These are phyloP conservation scores for Mycena polygramma DNA, from an alignment of 768 basidiomycete genomes.

Conservation along the genomic window DNA sequence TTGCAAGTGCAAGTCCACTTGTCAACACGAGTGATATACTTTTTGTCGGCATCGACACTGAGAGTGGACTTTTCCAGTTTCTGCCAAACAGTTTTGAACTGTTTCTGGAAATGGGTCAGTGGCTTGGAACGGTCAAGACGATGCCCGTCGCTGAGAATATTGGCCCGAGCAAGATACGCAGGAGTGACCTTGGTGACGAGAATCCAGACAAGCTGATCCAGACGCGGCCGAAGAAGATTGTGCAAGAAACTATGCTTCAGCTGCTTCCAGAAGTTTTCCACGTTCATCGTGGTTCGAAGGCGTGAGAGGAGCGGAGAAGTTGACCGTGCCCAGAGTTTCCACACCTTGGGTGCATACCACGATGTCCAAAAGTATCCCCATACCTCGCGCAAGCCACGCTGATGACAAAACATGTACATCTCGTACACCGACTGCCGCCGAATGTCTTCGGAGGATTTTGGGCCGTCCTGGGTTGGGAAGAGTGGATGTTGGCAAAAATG, in stretches of 20 bases:
- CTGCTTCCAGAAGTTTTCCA: slow-evolving; percentile 11
- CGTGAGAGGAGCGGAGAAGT: slow-evolving; percentile 32
- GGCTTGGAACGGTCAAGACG: slow-evolving; percentile 40
- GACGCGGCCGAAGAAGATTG: slow-evolving; percentile 34
- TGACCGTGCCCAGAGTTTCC: slow-evolving; percentile 50
- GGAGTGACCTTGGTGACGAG: slow-evolving; percentile 45
- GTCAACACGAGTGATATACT: slow-evolving; percentile 38
- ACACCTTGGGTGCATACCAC: slow-evolving; percentile 47
- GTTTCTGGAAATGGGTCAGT: slow-evolving; percentile 42
- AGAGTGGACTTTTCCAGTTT: background rate
- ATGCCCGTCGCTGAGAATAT: slow-evolving; percentile 33
- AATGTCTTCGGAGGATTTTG: slow-evolving; percentile 31
- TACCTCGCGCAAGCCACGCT: slow-evolving; percentile 36
- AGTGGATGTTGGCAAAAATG: slow-evolving; percentile 43
- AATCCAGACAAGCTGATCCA: slow-evolving; percentile 45
- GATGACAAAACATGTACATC: slow-evolving; percentile 41
- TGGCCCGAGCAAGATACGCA: slow-evolving; percentile 34
- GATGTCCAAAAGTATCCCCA: slow-evolving; percentile 45
- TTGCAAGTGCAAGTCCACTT: slow-evolving; percentile 49
- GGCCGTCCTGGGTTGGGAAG: slow-evolving; percentile 38
- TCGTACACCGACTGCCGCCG: slow-evolving; percentile 38
- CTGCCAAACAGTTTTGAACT: slow-evolving; percentile 45
- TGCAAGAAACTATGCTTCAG: slow-evolving; percentile 41
- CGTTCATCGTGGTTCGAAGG: slow-evolving; percentile 41
- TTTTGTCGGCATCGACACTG: slow-evolving; percentile 20